These are phyloP conservation scores for Ambrosia trifida DNA, from an alignment of 129 eudicot genomes.

Conservation along the genomic window DNA sequence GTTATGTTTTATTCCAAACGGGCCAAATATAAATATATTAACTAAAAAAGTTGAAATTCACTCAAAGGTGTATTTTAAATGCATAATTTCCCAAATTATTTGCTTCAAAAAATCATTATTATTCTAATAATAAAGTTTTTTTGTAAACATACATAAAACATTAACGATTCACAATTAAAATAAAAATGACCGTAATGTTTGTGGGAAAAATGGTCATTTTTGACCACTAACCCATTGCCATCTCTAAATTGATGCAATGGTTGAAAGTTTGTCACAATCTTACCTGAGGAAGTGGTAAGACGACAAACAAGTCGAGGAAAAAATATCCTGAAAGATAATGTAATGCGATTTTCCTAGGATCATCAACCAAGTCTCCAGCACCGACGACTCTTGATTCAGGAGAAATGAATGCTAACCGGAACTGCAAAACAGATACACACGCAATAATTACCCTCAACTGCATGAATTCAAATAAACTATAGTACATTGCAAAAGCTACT, in stretches of 20 bases:
- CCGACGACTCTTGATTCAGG: constrained; percentile 94
- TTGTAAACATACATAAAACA: background rate
- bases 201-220: background rate
- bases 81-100: background rate
- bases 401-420: constrained; percentile 72
- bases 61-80: constrained; percentile 6
- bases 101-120: background rate
- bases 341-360: constrained; percentile 67
- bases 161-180: background rate
- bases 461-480: constrained; percentile 2
- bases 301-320: constrained; percentile 65
- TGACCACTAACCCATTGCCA: background rate
- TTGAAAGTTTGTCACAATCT: constrained; percentile 22
- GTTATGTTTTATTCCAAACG: background rate
- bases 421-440: constrained; percentile 39
- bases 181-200: background rate
- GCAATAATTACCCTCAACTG: background rate
- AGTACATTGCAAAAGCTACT: background rate
- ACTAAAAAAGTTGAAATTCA: background rate
- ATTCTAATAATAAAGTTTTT: background rate
- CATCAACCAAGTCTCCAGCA: constrained; percentile 87
- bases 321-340: constrained; percentile 69
- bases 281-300: constrained; percentile 92
- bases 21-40: background rate
- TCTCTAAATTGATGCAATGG: background rate